These are phyloP conservation scores for Tolypocladium nubicola DNA, from an alignment of 2,329 filamentous ascomycete genomes.

Conservation along the genomic window DNA sequence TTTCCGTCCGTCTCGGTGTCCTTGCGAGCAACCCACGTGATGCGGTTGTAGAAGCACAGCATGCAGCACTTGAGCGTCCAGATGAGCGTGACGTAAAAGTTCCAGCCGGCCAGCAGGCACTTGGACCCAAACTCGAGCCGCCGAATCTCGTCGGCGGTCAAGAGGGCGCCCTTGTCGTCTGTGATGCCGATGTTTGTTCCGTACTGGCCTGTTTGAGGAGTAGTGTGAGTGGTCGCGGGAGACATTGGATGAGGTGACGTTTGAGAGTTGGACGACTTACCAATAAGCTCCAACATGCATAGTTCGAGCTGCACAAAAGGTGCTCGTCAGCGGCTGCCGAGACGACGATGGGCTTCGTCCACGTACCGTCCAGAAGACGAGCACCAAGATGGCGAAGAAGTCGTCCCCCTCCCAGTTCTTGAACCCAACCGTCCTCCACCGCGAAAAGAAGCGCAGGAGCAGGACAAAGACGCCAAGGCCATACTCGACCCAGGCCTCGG, in stretches of 20 bases:
- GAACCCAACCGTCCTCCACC: constrained; percentile 26
- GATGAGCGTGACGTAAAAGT: constrained; percentile 28
- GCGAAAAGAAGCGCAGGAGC: constrained; percentile 25
- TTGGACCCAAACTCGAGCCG: constrained; percentile 22
- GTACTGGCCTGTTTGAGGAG: constrained; percentile 16
- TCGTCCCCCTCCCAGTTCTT: constrained; percentile 30
- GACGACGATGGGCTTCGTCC: not conserved
- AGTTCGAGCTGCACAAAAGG: constrained; percentile 10
- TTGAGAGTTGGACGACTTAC: constrained; percentile 7
- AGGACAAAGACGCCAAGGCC: constrained; percentile 25
- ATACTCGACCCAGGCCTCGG: constrained; percentile 33
- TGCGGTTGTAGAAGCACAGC: constrained; percentile 29
- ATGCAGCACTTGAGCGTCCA: constrained; percentile 32
- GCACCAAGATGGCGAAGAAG: constrained; percentile 23
- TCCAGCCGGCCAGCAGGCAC: constrained; percentile 25
- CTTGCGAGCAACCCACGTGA: constrained; percentile 22
- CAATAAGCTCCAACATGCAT: constrained; percentile 22
- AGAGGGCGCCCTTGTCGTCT: constrained; percentile 16
- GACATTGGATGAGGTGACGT: not conserved
- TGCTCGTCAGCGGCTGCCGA: not conserved
- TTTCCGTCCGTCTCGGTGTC: not conserved
- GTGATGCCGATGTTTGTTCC: constrained; percentile 28
- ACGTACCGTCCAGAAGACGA: constrained; percentile 28
- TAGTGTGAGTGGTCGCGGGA: not conserved
- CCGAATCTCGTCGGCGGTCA: constrained; percentile 18